Base-by-base conservation (phyloP, 2,329 filamentous ascomycete genomes). In the Penicillium sp. region DNA sequence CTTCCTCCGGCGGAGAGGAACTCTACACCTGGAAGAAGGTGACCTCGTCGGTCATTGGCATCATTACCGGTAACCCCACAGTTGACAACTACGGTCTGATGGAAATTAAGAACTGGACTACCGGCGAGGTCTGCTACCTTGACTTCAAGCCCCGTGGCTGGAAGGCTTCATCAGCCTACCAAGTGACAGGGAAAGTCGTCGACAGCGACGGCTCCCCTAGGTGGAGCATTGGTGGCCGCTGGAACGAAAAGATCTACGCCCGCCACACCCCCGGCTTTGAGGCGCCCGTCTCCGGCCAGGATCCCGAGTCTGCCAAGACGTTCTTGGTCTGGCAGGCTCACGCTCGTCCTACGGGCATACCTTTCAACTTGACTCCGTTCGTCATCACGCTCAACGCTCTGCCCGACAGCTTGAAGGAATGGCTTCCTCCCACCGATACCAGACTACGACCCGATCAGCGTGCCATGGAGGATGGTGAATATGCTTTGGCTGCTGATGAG, bases 21-120 rank as follows among this genome's bases (percentile, higher is more conserved):
- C 79, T 97, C 1, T 99, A 96, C 74, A 97, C 93, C 0, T 99
- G 94, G 94, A 97, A 97, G 76, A 99, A 99, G 77, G 91, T 97
- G 16, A 97, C 92, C 0, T 94, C 91, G 1, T 95, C 92, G 1
- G 94, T 99, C n/a, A 87, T 97, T 56, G 94, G 94, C 55, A 99
- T 99, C 73, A 97, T 99, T 66, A 97, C 93, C 0, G 94, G 94
- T 44, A 96, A 90, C 64, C 94, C 94, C 0, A 90, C 89, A 0
- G 90, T 99, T n/a, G 94, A 99, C 76, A 97, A 99, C 73, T 97
- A 97, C 70, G 94, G 94, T 1, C 81, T 87, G 0, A 97, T 99
- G 90, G 91, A 97, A 70, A 87, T 99, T 73, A 96, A 91, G 78
- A 99, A 99, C 76, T 93, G 89, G 87, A 96, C 87, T 0, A 99